Evolutionary conservation across 2,329 filamentous ascomycete genomes (phyloP).

Genomic region (Torrubiella hemipterigena): DNA sequence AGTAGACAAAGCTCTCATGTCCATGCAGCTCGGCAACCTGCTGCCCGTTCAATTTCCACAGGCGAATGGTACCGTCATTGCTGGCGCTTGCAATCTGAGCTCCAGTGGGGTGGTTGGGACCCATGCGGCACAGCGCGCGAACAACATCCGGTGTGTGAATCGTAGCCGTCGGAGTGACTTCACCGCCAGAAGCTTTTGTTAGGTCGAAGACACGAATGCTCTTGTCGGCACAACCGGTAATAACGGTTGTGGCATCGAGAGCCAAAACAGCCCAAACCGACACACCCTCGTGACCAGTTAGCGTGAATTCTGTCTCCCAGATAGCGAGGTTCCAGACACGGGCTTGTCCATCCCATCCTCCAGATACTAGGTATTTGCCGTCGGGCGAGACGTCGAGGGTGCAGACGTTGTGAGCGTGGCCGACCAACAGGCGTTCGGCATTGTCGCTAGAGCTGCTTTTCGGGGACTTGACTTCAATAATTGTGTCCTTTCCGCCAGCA

Average conservation of each 20-base stretch:
- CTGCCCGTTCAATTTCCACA: constrained; percentile 75
- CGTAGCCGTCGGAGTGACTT: constrained; percentile 38
- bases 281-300: constrained; percentile 62
- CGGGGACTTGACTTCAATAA: constrained; percentile 80
- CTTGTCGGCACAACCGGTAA: constrained; percentile 90
- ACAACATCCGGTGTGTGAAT: constrained; percentile 69
- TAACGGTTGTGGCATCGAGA: constrained; percentile 65
- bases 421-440: constrained; percentile 74
- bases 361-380: constrained; percentile 69
- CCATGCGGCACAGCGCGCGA: constrained; percentile 76
- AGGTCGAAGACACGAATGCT: constrained; percentile 76
- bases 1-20: constrained; percentile 93
- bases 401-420: constrained; percentile 81
- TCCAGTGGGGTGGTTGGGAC: constrained; percentile 61
- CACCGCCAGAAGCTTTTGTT: constrained; percentile 42
- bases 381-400: constrained; percentile 67
- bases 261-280: constrained; percentile 89
- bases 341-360: constrained; percentile 85
- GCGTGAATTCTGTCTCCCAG: constrained; percentile 64
- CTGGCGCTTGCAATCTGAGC: constrained; percentile 92
- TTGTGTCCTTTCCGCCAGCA: constrained; percentile 80
- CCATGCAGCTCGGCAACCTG: constrained; percentile 69
- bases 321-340: constrained; percentile 76
- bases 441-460: constrained; percentile 56
- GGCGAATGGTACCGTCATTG: constrained; percentile 78